Evolutionary conservation across 108 stramenopile genomes (phyloP).

Genomic region (Stephanodiscus minutulus): DNA sequence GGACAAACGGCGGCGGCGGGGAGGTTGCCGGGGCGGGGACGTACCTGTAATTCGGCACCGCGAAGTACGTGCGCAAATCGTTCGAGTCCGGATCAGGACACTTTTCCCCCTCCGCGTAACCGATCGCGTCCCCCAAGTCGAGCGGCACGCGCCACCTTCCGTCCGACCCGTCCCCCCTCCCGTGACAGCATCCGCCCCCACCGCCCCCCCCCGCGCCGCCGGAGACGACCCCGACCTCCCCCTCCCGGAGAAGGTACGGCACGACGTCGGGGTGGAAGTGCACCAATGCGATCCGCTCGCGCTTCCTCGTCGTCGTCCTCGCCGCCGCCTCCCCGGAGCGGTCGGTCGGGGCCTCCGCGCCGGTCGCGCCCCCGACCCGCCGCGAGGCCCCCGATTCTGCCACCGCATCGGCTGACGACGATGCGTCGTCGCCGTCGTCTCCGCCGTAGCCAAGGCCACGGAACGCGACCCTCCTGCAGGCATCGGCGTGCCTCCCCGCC

Average conservation of each 20-base stretch:
- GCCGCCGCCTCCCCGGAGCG: not conserved
- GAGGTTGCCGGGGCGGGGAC: no score
- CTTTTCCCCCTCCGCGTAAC: not conserved
- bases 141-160: slow-evolving; percentile 18
- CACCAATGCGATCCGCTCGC: slow-evolving; percentile 9
- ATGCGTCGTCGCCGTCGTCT: slow-evolving; percentile 6
- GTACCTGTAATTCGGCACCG: slow-evolving; percentile 14
- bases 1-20: no score
- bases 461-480: not conserved
- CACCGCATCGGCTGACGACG: no score
- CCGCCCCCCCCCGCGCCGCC: not conserved
- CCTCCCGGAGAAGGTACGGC: not conserved
- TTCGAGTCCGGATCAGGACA: slow-evolving; percentile 18
- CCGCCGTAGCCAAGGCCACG: not conserved
- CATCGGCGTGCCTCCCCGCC: not conserved
- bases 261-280: slow-evolving; percentile 20
- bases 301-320: not conserved
- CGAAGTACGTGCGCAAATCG: slow-evolving; percentile 11
- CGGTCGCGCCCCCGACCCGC: not conserved
- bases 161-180: not conserved
- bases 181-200: not conserved
- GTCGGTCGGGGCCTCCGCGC: no score
- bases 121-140: slow-evolving; percentile 7
- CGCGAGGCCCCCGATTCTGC: no score
- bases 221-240: not conserved